phyloP scores from a whole-genome alignment of 1,139 yeast species.

The Hemisphaericaspora xylanilytica region DNA sequence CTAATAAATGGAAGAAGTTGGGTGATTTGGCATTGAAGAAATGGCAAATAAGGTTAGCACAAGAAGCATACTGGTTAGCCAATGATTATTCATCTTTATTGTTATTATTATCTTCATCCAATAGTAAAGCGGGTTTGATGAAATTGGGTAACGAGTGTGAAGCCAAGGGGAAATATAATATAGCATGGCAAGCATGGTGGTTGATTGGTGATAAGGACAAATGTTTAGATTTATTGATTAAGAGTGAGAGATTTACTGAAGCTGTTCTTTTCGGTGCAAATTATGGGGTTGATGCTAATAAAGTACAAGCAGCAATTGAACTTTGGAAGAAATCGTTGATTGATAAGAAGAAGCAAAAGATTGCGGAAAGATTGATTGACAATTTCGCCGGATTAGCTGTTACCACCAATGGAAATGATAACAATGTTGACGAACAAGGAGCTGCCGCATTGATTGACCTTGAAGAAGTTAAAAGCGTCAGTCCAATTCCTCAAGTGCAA shows the following conservation, averaged over 20 bases:
- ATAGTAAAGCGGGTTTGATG: constrained; percentile 58
- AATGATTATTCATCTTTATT: constrained; percentile 80
- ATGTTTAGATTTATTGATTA: constrained; percentile 65
- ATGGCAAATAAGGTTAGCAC: constrained; percentile 83
- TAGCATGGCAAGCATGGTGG: constrained; percentile 95
- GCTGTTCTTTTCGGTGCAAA: constrained; percentile 81
- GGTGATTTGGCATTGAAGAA: constrained; percentile 81
- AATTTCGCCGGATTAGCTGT: constrained; percentile 33
- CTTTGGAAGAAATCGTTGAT: constrained; percentile 66
- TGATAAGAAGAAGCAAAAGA: constrained; percentile 49
- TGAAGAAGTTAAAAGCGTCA: not conserved
- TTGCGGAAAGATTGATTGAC: constrained; percentile 58
- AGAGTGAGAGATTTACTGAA: constrained; percentile 74
- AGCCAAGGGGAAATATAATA: constrained; percentile 72
- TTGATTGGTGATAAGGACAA: constrained; percentile 65
- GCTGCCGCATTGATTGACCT: constrained; percentile 5
- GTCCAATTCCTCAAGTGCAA: not conserved
- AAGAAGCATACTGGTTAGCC: constrained; percentile 75
- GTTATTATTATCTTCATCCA: constrained; percentile 79
- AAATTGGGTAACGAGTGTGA: constrained; percentile 66
- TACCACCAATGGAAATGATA: constrained; percentile 15
- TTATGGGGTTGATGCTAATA: constrained; percentile 51
- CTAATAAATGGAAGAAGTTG: constrained; percentile 78
- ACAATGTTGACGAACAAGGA: not conserved
- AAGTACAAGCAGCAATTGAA: constrained; percentile 46